These are phyloP conservation scores for Xylaria longipes DNA, from an alignment of 495 filamentous ascomycete species.

Conservation along the genomic window DNA sequence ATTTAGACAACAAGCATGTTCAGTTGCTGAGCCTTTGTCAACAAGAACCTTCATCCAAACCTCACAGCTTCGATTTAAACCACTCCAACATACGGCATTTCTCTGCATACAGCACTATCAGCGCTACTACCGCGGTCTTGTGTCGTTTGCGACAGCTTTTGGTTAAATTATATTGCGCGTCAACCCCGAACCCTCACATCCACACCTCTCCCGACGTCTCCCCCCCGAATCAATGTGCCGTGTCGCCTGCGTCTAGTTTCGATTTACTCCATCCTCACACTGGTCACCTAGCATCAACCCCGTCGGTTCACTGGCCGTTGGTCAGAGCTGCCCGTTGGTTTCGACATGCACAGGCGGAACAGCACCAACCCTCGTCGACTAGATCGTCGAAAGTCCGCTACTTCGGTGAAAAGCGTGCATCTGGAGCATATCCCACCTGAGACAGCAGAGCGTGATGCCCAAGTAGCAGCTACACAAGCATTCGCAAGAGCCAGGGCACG, in stretches of 20 bases:
- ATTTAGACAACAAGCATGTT: background rate
- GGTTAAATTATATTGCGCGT: constrained; percentile 28
- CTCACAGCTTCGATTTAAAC: constrained; percentile 16
- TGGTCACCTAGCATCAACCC: background rate
- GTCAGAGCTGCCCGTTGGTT: background rate
- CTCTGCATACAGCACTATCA: constrained; percentile 30
- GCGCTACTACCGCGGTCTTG: constrained; percentile 28
- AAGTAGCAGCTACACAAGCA: constrained; percentile 70
- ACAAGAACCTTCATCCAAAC: background rate
- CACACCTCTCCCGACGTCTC: background rate
- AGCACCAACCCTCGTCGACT: constrained; percentile 50
- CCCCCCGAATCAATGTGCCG: background rate
- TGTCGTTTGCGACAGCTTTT: constrained; percentile 29
- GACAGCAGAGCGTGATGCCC: constrained; percentile 65
- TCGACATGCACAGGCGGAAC: constrained; percentile 36
- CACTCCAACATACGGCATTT: constrained; percentile 25
- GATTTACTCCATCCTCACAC: background rate
- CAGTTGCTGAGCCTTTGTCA: background rate
- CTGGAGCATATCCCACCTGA: constrained; percentile 60
- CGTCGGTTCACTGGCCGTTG: background rate
- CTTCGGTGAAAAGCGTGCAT: constrained; percentile 60
- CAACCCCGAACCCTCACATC: background rate
- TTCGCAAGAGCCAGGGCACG: constrained; percentile 64
- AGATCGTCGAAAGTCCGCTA: constrained; percentile 67
- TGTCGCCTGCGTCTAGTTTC: background rate